Conservation (phyloP, 192 early-diverging fungal species). For the Umbelopsis sp. region DNA sequence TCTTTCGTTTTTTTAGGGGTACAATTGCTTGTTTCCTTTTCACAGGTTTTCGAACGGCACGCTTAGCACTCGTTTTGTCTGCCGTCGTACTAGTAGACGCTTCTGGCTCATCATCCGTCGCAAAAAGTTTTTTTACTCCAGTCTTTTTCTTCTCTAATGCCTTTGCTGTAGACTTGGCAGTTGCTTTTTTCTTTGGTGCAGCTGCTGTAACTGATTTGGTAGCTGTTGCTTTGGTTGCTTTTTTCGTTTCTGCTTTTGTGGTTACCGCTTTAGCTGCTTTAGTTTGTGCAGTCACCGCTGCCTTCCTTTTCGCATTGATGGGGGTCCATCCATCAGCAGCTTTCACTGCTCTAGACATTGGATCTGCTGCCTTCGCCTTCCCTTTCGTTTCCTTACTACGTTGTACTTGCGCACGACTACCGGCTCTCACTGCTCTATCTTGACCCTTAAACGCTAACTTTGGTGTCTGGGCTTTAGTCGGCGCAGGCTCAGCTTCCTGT, state of each 20-base stretch:
- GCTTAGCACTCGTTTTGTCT: neutral
- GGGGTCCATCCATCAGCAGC: constrained; percentile 12
- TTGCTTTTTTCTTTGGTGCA: neutral
- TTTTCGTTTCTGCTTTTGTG: neutral
- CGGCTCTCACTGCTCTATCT: constrained; percentile 8
- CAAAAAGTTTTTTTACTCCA: neutral
- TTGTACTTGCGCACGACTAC: neutral
- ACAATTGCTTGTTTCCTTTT: neutral
- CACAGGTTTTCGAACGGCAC: neutral
- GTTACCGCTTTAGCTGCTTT: neutral
- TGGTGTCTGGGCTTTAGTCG: neutral
- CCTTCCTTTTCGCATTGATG: neutral
- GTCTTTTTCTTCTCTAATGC: neutral
- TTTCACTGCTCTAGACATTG: neutral
- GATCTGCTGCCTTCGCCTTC: neutral
- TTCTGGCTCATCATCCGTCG: neutral
- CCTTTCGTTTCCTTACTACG: neutral
- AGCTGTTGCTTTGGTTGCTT: neutral
- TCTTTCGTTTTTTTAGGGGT: constrained; percentile 1
- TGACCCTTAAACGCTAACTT: neutral
- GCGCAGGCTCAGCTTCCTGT: neutral
- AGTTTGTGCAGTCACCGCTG: no score
- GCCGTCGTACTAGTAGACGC: neutral
- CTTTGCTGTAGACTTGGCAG: neutral
- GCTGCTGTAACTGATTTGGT: neutral